These are phyloP conservation scores for Salicornia ramosissima DNA, from an alignment of 148 eudicot species.

Conservation along the genomic window DNA sequence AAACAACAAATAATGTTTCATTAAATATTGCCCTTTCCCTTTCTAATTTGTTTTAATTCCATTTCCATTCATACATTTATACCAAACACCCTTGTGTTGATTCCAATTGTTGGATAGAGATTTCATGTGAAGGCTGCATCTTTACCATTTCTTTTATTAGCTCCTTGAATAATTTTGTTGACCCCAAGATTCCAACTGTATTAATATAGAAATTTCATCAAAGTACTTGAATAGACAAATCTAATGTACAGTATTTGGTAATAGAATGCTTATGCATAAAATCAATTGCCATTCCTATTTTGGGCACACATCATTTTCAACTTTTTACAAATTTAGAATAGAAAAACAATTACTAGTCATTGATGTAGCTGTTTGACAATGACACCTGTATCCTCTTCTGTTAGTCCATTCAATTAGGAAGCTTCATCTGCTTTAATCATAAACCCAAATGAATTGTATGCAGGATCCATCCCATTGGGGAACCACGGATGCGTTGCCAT, in stretches of 20 bases:
- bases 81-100: too few relatives aligned
- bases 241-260: too few relatives aligned
- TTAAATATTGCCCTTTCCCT: too few relatives aligned
- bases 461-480: conserved; percentile 44
- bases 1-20: too few relatives aligned
- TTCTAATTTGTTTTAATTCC: too few relatives aligned
- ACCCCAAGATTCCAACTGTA: background rate
- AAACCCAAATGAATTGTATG: background rate
- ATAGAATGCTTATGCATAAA: background rate
- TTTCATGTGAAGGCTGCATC: background rate
- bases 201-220: too few relatives aligned
- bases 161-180: background rate
- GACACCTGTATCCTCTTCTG: too few relatives aligned
- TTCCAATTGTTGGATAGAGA: background rate
- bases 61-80: too few relatives aligned
- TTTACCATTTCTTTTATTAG: background rate
- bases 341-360: background rate
- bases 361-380: too few relatives aligned
- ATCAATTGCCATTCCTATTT: too few relatives aligned
- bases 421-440: background rate
- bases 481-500: conserved; percentile 42
- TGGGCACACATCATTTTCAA: background rate
- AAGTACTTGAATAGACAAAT: background rate
- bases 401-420: background rate
- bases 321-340: too few relatives aligned